Conservation (phyloP, 176 grass and related monocot species). For the Themeda triandra region DNA sequence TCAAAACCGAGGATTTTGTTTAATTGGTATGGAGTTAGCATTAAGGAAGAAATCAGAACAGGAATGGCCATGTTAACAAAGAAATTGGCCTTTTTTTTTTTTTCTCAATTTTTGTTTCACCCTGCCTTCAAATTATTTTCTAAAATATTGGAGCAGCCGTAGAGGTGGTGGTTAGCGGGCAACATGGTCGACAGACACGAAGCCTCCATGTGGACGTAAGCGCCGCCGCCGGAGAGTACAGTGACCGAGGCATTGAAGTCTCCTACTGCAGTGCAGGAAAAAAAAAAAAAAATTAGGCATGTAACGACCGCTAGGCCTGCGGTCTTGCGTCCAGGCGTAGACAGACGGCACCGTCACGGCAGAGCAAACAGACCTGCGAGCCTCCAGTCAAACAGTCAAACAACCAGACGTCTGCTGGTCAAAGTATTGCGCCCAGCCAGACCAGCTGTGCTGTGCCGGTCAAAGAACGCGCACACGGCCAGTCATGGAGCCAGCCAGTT, state of each 20-base stretch:
- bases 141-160: neutral
- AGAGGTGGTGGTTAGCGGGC: too few species aligned
- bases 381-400: neutral
- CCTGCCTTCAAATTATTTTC: too few species aligned
- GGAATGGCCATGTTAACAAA: too few species aligned
- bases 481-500: neutral
- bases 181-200: neutral
- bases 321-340: too few species aligned
- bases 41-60: too few species aligned
- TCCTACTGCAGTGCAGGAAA: too few species aligned
- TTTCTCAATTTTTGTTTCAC: too few species aligned
- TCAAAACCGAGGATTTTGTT: too few species aligned
- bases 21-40: too few species aligned
- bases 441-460: neutral
- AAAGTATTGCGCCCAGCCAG: neutral
- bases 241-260: neutral
- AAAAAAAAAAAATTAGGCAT: too few species aligned
- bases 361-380: neutral
- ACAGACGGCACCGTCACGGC: neutral
- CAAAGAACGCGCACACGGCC: slow-evolving; percentile 32
- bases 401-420: neutral
- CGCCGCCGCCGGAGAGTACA: neutral
- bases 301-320: neutral
- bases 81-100: too few species aligned
- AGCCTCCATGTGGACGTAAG: neutral